Conservation (phyloP, 73 alveolate genomes). For the Stentor roeselii region DNA sequence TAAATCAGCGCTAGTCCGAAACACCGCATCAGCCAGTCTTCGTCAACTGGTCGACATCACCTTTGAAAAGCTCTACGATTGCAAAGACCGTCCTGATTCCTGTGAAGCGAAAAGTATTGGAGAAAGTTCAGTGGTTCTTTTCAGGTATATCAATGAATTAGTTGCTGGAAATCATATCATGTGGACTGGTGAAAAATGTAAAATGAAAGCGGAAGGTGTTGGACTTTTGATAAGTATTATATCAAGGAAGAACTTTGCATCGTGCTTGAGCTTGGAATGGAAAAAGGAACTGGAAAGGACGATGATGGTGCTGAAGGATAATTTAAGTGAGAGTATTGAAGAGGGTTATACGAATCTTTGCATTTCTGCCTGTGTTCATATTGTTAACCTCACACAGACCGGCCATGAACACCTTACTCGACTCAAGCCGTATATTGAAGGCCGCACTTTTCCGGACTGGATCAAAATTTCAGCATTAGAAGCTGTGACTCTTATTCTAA, state of each 20-base stretch:
- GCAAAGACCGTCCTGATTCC: constrained; percentile 3
- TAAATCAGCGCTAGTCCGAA: constrained; percentile 42
- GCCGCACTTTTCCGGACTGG: background rate
- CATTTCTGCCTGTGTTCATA: background rate
- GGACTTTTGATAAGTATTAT: background rate
- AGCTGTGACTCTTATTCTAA: background rate
- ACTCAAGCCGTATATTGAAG: background rate
- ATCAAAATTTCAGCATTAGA: background rate
- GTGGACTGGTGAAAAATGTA: background rate
- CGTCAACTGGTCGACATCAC: constrained; percentile 47
- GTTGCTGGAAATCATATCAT: background rate
- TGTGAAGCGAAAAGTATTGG: background rate
- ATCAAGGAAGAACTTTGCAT: background rate
- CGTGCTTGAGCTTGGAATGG: background rate
- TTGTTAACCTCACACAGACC: background rate
- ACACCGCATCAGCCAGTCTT: constrained; percentile 53
- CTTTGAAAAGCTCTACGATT: constrained; percentile 34
- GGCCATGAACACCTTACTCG: background rate
- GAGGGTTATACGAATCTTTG: background rate
- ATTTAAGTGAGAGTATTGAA: background rate
- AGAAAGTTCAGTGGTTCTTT: background rate
- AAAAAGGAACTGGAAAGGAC: background rate
- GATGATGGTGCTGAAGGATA: background rate
- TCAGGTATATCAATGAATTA: constrained; percentile 9
- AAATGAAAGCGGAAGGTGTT: constrained; percentile 15